Conservation (phyloP, 2,329 filamentous ascomycete genomes). For the Neofusicoccum laricinum region DNA sequence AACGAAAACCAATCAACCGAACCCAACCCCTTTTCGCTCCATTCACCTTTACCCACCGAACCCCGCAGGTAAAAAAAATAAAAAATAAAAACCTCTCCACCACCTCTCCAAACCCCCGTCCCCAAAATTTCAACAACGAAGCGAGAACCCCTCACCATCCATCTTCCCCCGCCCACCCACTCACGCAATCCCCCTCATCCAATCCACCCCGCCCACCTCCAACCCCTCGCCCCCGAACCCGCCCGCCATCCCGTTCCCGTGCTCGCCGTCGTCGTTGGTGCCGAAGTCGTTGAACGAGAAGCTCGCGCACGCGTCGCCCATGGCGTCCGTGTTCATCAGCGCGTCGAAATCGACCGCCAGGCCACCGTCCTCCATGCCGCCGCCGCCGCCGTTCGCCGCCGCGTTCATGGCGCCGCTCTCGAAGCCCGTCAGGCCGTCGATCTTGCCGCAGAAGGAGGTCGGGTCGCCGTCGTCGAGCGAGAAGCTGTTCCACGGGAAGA, state of each 20-base stretch:
- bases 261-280: slow-evolving; percentile 1
- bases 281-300: slow-evolving; percentile 17
- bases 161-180: not conserved
- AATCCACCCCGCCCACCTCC: slow-evolving; percentile 2
- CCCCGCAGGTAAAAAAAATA: not conserved
- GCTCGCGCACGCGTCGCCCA: slow-evolving; percentile 34
- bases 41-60: not conserved
- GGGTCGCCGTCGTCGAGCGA: slow-evolving; percentile 19
- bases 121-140: not conserved
- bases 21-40: not conserved
- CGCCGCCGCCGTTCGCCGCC: not conserved
- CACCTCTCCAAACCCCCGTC: not conserved
- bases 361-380: slow-evolving; percentile 35
- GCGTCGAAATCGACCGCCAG: slow-evolving; percentile 40
- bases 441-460: slow-evolving; percentile 8
- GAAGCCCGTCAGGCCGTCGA: slow-evolving; percentile 1
- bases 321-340: slow-evolving; percentile 39
- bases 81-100: not conserved
- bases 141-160: not conserved
- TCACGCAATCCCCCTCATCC: slow-evolving; percentile 7
- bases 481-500: slow-evolving; percentile 17
- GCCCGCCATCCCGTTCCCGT: not conserved
- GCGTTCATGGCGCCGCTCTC: not conserved
- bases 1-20: no score
- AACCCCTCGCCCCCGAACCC: not conserved